Conservation (phyloP, 768 basidiomycete species). For the Collybia sp. region DNA sequence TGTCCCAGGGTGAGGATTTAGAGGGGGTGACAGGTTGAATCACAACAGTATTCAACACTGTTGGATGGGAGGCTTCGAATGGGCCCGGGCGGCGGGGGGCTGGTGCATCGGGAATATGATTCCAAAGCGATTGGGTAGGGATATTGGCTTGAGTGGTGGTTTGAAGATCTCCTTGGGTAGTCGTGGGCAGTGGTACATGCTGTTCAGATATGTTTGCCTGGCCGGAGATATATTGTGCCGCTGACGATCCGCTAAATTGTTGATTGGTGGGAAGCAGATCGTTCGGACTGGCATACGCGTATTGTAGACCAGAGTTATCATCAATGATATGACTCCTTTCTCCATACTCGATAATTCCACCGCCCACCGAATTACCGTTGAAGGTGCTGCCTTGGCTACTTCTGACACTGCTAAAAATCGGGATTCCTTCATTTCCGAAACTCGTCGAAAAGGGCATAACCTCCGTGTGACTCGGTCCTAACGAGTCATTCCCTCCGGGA, state of each 20-base stretch:
- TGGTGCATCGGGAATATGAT: constrained; percentile 18
- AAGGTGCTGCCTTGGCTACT: too few species aligned
- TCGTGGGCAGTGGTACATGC: constrained; percentile 3
- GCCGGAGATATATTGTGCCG: constrained; percentile 2
- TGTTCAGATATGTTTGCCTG: constrained; percentile 7
- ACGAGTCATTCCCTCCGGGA: too few species aligned
- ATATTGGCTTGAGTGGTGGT: neutral
- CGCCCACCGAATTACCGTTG: too few species aligned
- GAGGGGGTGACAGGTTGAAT: constrained; percentile 15
- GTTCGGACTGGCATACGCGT: too few species aligned
- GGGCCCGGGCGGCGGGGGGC: constrained; percentile 29
- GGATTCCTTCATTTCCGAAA: too few species aligned
- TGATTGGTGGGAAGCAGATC: constrained; percentile 9
- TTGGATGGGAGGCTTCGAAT: constrained; percentile 40
- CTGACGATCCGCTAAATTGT: constrained; percentile 10
- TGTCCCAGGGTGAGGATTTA: constrained; percentile 34
- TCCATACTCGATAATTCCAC: too few species aligned
- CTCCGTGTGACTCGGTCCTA: too few species aligned
- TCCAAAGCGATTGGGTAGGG: constrained; percentile 32
- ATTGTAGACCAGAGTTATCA: neutral
- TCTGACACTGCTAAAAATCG: too few species aligned
- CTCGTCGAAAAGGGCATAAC: too few species aligned
- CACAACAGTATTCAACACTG: constrained; percentile 28
- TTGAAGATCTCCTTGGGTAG: too few species aligned
- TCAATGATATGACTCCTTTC: neutral